phyloP scores from a whole-genome alignment of 257 asterid species.

The Plantago elongata region DNA sequence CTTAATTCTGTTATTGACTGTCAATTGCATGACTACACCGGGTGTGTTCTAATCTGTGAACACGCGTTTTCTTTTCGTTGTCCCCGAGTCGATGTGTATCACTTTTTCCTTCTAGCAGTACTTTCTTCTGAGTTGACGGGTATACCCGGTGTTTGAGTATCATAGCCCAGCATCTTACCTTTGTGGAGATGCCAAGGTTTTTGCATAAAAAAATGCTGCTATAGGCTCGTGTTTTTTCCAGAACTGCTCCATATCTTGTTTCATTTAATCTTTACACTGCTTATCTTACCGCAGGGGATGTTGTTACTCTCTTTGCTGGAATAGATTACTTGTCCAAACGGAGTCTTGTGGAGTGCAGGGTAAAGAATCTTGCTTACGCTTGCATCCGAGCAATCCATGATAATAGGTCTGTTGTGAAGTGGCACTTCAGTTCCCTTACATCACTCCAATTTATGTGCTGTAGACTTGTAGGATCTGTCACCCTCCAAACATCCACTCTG shows the following conservation, averaged over 20 bases:
- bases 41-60: not conserved
- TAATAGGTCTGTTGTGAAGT: constrained; percentile 54
- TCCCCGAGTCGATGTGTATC: not conserved
- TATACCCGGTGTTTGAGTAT: no score
- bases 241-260: not conserved
- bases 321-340: constrained; percentile 45
- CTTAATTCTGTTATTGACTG: not conserved
- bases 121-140: not conserved
- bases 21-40: not conserved
- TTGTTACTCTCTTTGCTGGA: constrained; percentile 60
- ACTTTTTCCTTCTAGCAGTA: not conserved
- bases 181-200: not conserved
- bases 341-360: constrained; percentile 71
- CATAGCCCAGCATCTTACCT: no score
- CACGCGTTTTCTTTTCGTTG: not conserved
- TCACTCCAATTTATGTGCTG: constrained; percentile 9
- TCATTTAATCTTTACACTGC: constrained; percentile 7
- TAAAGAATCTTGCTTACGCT: constrained; percentile 56
- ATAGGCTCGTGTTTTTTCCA: not conserved
- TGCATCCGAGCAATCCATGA: constrained; percentile 70
- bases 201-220: constrained; percentile 2
- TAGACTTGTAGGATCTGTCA: constrained; percentile 5
- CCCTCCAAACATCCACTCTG: constrained; percentile 12
- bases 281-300: constrained; percentile 47
- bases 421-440: constrained; percentile 6